These are phyloP conservation scores for Fragaria nilgerrensis DNA, from an alignment of 306 rosid genomes.

Conservation along the genomic window DNA sequence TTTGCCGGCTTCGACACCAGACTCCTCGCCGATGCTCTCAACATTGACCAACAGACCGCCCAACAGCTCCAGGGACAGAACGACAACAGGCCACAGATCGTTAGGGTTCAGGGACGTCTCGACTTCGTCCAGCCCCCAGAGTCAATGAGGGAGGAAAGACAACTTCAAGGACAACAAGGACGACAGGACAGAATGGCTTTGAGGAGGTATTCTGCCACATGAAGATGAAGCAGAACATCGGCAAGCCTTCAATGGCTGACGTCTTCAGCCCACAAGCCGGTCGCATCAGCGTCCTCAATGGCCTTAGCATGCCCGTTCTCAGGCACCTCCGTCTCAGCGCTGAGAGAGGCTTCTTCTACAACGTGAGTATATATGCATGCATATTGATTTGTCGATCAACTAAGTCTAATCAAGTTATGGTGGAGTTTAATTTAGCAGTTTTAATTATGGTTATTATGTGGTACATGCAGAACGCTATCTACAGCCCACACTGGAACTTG, in stretches of 20 bases:
- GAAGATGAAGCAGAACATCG: constrained; percentile 26
- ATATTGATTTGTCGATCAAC: background rate
- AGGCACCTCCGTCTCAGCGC: constrained; percentile 28
- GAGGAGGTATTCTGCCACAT: constrained; percentile 29
- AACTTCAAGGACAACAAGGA: background rate
- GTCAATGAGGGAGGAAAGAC: constrained; percentile 6
- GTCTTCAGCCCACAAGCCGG: constrained; percentile 35
- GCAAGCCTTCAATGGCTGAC: constrained; percentile 21
- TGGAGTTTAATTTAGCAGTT: too few species aligned
- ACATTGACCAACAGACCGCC: constrained; percentile 27
- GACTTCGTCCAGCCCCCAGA: constrained; percentile 38
- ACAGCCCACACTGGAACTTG: constrained; percentile 59
- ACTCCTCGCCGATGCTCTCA: constrained; percentile 39
- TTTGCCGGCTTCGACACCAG: constrained; percentile 34
- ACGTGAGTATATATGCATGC: background rate
- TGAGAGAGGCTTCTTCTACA: constrained; percentile 33
- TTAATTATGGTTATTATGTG: too few species aligned
- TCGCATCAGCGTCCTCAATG: constrained; percentile 27
- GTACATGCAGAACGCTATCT: constrained; percentile 35
- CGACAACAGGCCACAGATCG: constrained; percentile 36
- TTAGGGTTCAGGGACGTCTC: constrained; percentile 36
- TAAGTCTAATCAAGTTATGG: too few species aligned
- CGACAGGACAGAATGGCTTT: constrained; percentile 13
- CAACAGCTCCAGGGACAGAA: constrained; percentile 30
- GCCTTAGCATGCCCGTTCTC: constrained; percentile 30